Percentiles rank a stretch among this genome's conserved stretches.
Conservation (phyloP, 495 filamentous ascomycete species). For the Aspergillus ellipticus region DNA sequence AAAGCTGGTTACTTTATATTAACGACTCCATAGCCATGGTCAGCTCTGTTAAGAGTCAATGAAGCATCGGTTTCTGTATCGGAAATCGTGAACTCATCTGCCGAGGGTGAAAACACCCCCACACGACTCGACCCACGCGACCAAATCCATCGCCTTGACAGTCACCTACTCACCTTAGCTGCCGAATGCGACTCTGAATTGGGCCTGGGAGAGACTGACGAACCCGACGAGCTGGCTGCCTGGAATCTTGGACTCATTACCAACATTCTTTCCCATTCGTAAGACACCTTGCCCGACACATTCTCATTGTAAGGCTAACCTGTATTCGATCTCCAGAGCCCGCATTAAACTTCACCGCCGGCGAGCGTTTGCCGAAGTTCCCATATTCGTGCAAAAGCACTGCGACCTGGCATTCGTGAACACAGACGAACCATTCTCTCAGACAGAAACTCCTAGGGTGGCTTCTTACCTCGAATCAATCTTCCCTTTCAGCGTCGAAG, state of each 20-base stretch:
- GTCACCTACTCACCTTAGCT: too few species aligned
- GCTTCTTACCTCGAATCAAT: conserved; percentile 4
- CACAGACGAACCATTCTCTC: not conserved
- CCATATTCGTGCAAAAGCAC: conserved; percentile 14
- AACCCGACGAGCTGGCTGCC: too few species aligned
- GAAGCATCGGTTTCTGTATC: not conserved
- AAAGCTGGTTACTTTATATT: too few species aligned
- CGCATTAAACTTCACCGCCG: conserved; percentile 12
- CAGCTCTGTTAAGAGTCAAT: not conserved
- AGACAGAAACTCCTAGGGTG: not conserved
- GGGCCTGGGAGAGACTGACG: too few species aligned
- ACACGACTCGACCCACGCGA: too few species aligned
- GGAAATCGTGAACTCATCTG: not conserved
- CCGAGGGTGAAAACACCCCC: too few species aligned
- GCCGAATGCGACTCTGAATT: too few species aligned
- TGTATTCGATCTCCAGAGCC: not conserved
- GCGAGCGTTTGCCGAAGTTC: conserved; percentile 14
- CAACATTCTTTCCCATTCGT: not conserved
- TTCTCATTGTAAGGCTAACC: not conserved
- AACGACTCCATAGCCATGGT: conserved; percentile 7
- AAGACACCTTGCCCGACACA: too few species aligned
- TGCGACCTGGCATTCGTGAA: conserved; percentile 11
- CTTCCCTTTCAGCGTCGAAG: conserved; percentile 7
- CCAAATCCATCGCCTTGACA: too few species aligned
- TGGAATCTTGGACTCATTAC: too few species aligned